Evolutionary conservation across 2,329 filamentous ascomycete genomes (phyloP).

Genomic region (Hawksworthiomyces lignivorus): DNA sequence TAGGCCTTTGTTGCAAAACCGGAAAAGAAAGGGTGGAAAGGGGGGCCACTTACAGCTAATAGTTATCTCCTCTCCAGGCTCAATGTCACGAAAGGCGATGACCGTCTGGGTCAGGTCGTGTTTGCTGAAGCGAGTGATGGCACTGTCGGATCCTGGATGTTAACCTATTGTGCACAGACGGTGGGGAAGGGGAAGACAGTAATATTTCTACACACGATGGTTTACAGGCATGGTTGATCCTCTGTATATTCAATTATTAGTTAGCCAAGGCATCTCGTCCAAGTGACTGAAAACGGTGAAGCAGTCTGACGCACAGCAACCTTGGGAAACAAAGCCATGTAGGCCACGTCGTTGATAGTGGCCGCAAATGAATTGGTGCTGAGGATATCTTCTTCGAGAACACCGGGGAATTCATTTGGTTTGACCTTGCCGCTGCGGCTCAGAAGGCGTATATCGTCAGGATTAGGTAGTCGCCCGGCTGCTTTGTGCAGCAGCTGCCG

Average conservation of each 20-base stretch:
- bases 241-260: constrained; percentile 8
- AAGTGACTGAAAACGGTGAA: too few relatives aligned
- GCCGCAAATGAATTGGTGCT: constrained; percentile 24
- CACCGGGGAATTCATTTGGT: constrained; percentile 9
- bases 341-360: constrained; percentile 16
- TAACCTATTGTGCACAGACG: too few relatives aligned
- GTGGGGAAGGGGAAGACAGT: not conserved
- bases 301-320: not conserved
- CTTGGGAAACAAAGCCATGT: constrained; percentile 14
- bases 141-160: constrained; percentile 14
- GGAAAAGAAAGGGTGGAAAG: not conserved
- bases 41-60: constrained; percentile 20
- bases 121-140: constrained; percentile 19
- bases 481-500: constrained; percentile 1
- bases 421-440: not conserved
- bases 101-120: constrained; percentile 17
- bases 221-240: constrained; percentile 21
- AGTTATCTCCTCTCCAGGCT: constrained; percentile 20
- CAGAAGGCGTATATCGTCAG: not conserved
- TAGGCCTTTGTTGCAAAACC: not conserved
- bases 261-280: too few relatives aligned
- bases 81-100: constrained; percentile 19
- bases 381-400: constrained; percentile 26
- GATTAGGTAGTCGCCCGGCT: not conserved
- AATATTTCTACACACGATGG: constrained; percentile 11